A percentile compares a stretch with the other conserved stretches of the same genome.
Conservation (phyloP, 495 filamentous ascomycete species). For the Lophium mytilinum region DNA sequence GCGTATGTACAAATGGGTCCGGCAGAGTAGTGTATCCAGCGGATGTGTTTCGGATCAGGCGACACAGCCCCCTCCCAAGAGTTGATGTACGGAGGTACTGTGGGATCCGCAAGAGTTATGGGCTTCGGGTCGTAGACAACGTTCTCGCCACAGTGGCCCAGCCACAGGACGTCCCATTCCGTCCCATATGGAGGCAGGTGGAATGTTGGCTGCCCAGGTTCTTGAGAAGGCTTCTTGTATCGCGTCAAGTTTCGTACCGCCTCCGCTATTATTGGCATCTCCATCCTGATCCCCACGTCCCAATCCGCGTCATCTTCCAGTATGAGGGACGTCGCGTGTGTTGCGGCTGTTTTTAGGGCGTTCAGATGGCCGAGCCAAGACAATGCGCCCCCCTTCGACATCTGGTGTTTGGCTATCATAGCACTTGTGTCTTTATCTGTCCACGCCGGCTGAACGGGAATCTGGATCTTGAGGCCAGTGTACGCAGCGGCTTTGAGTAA, state of each 20-base stretch:
- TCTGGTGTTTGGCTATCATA: not conserved
- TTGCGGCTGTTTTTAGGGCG: slow-evolving; percentile 1
- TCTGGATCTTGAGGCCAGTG: not conserved
- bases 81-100: not conserved
- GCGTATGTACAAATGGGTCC: not conserved
- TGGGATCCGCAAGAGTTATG: not conserved
- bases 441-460: not conserved
- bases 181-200: not conserved
- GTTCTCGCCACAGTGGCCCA: not conserved
- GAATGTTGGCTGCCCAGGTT: not conserved
- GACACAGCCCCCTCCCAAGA: not conserved
- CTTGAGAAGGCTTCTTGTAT: not conserved
- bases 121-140: not conserved
- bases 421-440: not conserved
- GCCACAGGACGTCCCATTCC: not conserved
- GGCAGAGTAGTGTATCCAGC: not conserved
- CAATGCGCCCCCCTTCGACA: not conserved
- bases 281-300: not conserved
- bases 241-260: not conserved
- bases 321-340: not conserved
- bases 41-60: not conserved
- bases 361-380: slow-evolving; percentile 6
- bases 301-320: slow-evolving; percentile 7
- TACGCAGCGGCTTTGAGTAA: slow-evolving; percentile 3
- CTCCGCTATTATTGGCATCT: not conserved